Percentiles rank a stretch among this genome's conserved stretches.
These are phyloP conservation scores for Misopates orontium DNA, from an alignment of 257 asterid genomes.

Conservation along the genomic window DNA sequence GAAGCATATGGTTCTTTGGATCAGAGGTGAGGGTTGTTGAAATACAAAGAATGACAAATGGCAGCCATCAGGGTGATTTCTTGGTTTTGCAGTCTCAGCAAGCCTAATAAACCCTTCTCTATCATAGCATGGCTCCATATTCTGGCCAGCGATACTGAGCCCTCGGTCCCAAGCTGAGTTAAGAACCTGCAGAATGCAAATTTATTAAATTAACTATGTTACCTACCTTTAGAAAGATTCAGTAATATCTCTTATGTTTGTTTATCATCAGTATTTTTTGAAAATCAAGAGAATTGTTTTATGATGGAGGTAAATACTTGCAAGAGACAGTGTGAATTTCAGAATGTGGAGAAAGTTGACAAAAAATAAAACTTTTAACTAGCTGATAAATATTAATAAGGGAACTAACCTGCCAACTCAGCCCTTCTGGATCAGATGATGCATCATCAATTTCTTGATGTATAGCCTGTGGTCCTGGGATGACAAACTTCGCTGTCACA, in stretches of 20 bases:
- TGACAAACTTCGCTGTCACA: constrained; percentile 42
- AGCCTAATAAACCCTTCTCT: constrained; percentile 55
- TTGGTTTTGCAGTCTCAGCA: constrained; percentile 58
- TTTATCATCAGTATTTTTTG: no score
- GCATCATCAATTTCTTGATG: constrained; percentile 50
- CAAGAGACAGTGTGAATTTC: background rate
- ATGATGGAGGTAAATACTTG: background rate
- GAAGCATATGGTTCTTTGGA: constrained; percentile 48
- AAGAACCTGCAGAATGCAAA: constrained; percentile 45
- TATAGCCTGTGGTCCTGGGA: constrained; percentile 44
- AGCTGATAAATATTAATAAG: background rate
- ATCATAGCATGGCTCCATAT: constrained; percentile 48
- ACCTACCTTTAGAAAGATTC: background rate
- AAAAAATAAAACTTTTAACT: background rate
- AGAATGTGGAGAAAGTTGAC: background rate
- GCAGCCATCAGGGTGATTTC: constrained; percentile 60
- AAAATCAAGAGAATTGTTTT: no score
- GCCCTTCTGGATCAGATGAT: constrained; percentile 56
- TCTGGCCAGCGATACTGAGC: constrained; percentile 62
- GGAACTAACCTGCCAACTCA: constrained; percentile 67
- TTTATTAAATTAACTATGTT: background rate
- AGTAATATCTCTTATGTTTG: background rate
- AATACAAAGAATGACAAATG: constrained; percentile 52
- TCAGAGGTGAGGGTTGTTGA: constrained; percentile 50
- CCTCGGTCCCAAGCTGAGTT: constrained; percentile 66